Evolutionary conservation across 257 asterid genomes (phyloP).

Genomic region (Osmanthus fragrans): DNA sequence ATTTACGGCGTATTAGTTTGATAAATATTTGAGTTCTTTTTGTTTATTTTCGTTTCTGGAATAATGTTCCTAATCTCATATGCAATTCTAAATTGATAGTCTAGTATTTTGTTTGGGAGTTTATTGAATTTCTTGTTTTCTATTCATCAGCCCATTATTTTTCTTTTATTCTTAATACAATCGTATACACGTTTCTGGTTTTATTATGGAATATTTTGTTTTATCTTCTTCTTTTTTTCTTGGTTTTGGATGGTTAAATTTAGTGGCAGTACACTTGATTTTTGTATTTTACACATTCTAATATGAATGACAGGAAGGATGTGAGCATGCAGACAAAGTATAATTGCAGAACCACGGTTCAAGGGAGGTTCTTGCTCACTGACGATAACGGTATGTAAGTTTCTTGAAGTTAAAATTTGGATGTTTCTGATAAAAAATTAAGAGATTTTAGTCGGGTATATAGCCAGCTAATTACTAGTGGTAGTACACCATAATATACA

Average conservation of each 20-base stretch:
- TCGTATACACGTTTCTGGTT: background rate
- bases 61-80: background rate
- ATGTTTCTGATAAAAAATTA: background rate
- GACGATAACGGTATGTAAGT: constrained; percentile 69
- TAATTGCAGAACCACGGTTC: constrained; percentile 77
- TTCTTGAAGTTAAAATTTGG: constrained; percentile 9
- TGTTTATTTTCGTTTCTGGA: background rate
- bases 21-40: no score
- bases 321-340: constrained; percentile 47
- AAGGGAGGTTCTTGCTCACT: constrained; percentile 73
- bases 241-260: background rate
- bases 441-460: background rate
- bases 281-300: constrained; percentile 5
- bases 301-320: constrained; percentile 54
- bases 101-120: background rate
- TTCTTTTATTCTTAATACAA: background rate
- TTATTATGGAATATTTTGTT: background rate
- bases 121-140: background rate
- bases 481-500: background rate
- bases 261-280: constrained; percentile 18
- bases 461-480: constrained; percentile 2
- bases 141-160: background rate
- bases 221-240: background rate
- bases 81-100: background rate
- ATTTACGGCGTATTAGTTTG: background rate